Conservation (phyloP, 768 basidiomycete genomes). For the Obba rivulosa region DNA sequence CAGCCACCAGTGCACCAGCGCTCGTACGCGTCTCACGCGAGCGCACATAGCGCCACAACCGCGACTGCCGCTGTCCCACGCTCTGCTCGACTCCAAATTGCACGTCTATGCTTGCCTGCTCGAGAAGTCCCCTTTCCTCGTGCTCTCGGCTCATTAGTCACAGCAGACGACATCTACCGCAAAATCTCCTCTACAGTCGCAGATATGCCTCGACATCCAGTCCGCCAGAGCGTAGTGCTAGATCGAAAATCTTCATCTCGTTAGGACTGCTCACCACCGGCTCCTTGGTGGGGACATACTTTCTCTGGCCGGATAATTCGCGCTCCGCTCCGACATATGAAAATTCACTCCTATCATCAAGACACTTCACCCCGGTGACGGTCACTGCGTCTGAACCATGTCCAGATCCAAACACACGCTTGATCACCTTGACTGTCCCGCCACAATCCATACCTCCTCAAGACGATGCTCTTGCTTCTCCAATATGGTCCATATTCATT, state of each 20-base stretch:
- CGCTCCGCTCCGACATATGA: constrained; percentile 37
- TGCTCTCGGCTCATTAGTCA: too few species aligned
- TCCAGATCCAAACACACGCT: constrained; percentile 50
- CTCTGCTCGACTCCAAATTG: too few species aligned
- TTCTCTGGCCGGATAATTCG: constrained; percentile 46
- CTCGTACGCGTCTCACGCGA: too few species aligned
- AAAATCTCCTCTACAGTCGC: too few species aligned
- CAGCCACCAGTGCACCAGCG: too few species aligned
- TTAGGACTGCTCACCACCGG: constrained; percentile 35
- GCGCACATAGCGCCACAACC: too few species aligned
- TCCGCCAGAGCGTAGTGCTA: too few species aligned
- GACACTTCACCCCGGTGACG: constrained; percentile 50
- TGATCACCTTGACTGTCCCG: constrained; percentile 59
- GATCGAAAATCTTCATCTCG: constrained; percentile 5
- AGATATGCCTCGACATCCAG: too few species aligned
- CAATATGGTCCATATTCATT: constrained; percentile 73
- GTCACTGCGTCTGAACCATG: constrained; percentile 47
- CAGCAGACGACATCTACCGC: too few species aligned
- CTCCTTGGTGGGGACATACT: constrained; percentile 40
- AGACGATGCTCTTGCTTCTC: constrained; percentile 17
- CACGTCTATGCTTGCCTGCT: too few species aligned
- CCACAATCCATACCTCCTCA: constrained; percentile 23
- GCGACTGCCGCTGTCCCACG: too few species aligned
- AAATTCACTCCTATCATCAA: constrained; percentile 23
- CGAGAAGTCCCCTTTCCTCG: too few species aligned